Evolutionary conservation across 2,329 filamentous ascomycete genomes (phyloP).

Genomic region (Curvularia sp.): DNA sequence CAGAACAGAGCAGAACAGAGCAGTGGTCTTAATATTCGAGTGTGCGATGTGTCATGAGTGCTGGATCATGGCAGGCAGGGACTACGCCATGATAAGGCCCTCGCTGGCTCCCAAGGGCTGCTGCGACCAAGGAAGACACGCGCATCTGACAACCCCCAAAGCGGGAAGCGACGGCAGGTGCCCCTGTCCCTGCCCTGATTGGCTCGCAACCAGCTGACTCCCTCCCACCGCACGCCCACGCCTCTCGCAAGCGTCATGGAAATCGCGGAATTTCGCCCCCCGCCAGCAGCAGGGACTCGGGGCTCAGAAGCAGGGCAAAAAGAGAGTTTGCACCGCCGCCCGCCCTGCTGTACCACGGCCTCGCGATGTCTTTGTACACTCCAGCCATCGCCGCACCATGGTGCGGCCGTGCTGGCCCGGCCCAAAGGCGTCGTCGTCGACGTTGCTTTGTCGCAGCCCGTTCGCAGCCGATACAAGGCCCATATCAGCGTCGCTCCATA

Average conservation of each 20-base stretch:
- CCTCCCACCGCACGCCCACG: constrained; percentile 15
- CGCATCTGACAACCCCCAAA: constrained; percentile 23
- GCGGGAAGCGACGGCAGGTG: constrained; percentile 29
- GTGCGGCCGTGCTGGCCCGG: neutral
- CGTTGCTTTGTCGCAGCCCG: constrained; percentile 23
- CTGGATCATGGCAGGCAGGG: constrained; percentile 6
- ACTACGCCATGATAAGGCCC: constrained; percentile 24
- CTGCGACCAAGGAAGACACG: constrained; percentile 30
- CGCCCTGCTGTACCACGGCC: neutral
- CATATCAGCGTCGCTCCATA: constrained; percentile 18
- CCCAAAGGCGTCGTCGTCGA: neutral
- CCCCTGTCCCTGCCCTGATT: constrained; percentile 22
- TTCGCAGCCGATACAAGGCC: constrained; percentile 36
- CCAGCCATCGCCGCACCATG: neutral
- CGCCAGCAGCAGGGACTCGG: constrained; percentile 17
- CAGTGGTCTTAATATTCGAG: constrained; percentile 9
- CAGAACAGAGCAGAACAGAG: neutral
- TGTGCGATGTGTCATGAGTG: constrained; percentile 16
- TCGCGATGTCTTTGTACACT: neutral
- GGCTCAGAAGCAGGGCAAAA: constrained; percentile 22
- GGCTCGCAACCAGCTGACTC: constrained; percentile 25
- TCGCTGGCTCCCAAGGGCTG: constrained; percentile 19
- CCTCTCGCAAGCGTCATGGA: constrained; percentile 21
- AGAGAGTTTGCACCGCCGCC: neutral
- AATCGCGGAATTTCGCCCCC: constrained; percentile 18